A percentile compares a stretch with the other conserved stretches of the same genome.
Conservation (phyloP, 306 rosid genomes). For the Abrus pulchellus region DNA sequence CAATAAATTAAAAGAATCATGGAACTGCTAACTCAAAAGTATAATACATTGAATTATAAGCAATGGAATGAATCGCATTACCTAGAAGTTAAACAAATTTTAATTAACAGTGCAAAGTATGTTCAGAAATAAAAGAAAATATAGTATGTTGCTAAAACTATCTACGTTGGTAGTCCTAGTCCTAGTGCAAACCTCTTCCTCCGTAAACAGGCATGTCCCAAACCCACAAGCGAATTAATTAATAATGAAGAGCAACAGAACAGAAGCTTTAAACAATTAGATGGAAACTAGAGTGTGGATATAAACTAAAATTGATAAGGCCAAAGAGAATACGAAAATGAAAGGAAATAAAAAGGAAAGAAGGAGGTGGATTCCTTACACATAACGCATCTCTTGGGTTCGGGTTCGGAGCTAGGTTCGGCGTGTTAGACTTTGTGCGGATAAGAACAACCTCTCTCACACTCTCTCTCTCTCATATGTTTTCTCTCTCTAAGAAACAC, state of each 20-base stretch:
- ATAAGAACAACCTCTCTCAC: constrained; percentile 72
- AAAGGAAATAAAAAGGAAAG: constrained; percentile 69
- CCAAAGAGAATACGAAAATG: constrained; percentile 67
- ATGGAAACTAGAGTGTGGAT: constrained; percentile 29
- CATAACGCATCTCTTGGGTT: constrained; percentile 42
- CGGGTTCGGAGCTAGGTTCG: constrained; percentile 41
- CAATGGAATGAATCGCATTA: no score
- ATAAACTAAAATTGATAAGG: constrained; percentile 56
- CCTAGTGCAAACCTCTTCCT: no score
- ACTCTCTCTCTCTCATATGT: constrained; percentile 3
- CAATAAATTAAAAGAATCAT: no score
- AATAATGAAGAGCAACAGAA: constrained; percentile 43
- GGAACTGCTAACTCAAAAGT: no score
- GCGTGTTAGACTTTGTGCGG: constrained; percentile 67
- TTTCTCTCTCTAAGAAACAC: constrained; percentile 48
- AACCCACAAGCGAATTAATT: constrained; percentile 30
- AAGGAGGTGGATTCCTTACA: constrained; percentile 51
- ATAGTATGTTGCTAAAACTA: no score
- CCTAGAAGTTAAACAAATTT: no score
- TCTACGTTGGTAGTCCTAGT: no score
- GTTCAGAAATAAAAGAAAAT: no score
- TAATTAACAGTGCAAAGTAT: no score
- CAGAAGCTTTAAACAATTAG: constrained; percentile 31
- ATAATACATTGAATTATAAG: no score
- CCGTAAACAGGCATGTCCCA: constrained; percentile 39